phyloP scores from a whole-genome alignment of 345 rosid genomes.

The Zanthoxylum bungeanum region DNA sequence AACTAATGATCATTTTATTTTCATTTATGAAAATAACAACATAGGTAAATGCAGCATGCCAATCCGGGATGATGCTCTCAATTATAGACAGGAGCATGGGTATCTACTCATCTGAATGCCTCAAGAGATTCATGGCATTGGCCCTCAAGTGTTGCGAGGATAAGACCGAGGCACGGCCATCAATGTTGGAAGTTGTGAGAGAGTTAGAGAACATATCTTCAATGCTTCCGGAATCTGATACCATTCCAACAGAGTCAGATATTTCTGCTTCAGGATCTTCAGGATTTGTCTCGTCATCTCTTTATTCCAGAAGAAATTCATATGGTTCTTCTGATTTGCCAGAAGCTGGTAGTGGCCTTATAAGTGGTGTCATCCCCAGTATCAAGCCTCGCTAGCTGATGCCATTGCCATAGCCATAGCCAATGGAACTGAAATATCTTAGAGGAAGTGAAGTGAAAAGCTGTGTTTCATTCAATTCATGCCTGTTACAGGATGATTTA shows the following conservation, averaged over 20 bases:
- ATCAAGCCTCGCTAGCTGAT: slow-evolving; percentile 49
- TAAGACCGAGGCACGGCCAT: slow-evolving; percentile 29
- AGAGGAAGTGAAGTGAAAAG: neutral
- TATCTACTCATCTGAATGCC: slow-evolving; percentile 29
- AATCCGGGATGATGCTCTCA: slow-evolving; percentile 37
- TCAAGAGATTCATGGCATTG: slow-evolving; percentile 37
- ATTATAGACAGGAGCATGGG: slow-evolving; percentile 47
- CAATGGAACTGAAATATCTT: too few species aligned
- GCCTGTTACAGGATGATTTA: too few species aligned
- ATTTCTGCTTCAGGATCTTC: slow-evolving; percentile 17
- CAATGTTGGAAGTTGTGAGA: slow-evolving; percentile 46
- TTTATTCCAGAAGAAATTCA: slow-evolving; percentile 7
- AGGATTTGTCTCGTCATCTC: slow-evolving; percentile 2
- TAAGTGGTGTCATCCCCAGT: slow-evolving; percentile 47
- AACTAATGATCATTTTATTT: too few species aligned
- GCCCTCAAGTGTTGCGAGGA: slow-evolving; percentile 44
- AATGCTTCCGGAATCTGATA: slow-evolving; percentile 23
- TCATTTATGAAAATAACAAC: too few species aligned
- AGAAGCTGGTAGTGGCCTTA: slow-evolving; percentile 36
- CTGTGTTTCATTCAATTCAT: neutral
- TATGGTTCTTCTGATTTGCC: slow-evolving; percentile 1
- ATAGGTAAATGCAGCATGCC: slow-evolving; percentile 34
- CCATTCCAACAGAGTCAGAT: slow-evolving; percentile 14
- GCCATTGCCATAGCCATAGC: too few species aligned
- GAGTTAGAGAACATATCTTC: slow-evolving; percentile 41